Evolutionary conservation across 441 rosid species (phyloP).

Genomic region (Kokia cookei): DNA sequence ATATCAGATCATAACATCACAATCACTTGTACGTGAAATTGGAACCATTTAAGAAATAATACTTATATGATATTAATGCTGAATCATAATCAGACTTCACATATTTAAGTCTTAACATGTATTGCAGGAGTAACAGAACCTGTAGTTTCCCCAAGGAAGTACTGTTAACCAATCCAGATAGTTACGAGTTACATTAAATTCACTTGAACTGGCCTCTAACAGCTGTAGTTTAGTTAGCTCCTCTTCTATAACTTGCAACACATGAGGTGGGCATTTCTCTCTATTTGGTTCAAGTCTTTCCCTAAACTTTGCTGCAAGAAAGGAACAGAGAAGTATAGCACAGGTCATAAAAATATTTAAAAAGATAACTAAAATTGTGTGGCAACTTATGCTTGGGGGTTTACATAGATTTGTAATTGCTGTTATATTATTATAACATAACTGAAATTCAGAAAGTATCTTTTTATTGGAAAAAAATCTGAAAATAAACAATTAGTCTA

Average conservation of each 20-base stretch:
- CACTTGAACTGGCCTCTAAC: slow-evolving; percentile 98
- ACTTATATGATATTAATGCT: neutral
- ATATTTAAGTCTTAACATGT: neutral
- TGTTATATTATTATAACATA: no score
- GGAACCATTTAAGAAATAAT: neutral
- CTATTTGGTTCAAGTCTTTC: slow-evolving; percentile 67
- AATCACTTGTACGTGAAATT: neutral
- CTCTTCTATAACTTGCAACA: slow-evolving; percentile 87
- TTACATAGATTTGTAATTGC: no score
- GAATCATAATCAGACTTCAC: neutral
- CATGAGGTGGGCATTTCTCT: slow-evolving; percentile 83
- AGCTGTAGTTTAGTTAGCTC: slow-evolving; percentile 81
- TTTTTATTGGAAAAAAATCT: no score
- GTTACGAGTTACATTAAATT: slow-evolving; percentile 87
- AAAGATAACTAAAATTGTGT: no score
- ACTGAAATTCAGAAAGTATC: no score
- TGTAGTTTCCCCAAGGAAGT: slow-evolving; percentile 89
- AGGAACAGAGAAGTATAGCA: slow-evolving; percentile 10
- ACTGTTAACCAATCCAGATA: slow-evolving; percentile 97
- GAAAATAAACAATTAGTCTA: neutral
- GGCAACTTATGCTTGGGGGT: no score
- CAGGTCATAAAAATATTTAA: neutral
- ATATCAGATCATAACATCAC: neutral
- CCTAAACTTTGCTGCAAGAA: slow-evolving; percentile 73
- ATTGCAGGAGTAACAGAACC: slow-evolving; percentile 36